Base-by-base conservation (phyloP, 768 basidiomycete species). In the Phylloporus scabripes region DNA sequence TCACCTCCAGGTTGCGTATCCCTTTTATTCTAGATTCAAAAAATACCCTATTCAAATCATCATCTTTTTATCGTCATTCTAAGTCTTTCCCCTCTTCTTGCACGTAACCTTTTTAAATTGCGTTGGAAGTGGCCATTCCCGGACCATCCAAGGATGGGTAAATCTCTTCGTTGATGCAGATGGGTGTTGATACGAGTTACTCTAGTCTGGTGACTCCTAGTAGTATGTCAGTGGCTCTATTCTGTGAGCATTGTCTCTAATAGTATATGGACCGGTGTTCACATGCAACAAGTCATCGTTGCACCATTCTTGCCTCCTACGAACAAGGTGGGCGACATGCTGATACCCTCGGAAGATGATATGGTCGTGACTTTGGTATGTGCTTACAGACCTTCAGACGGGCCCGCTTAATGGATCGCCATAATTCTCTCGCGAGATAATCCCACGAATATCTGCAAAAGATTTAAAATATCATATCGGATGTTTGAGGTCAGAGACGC, bases 21-120 rank as follows among this genome's bases (percentile, higher is more conserved):
- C 79, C 80, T 0, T 83, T 82, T 52, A 82, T 82, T 46, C 68
- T 83, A 4, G 79, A 82, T 47, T 82, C 11, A 73, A 79, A 50
- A 64, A 62, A 31, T 66, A 68, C 42, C 82, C 81, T 1, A 49
- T 36, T 24, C 80, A 81, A 49, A 78, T 82, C 28, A 74, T 83
- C 56, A 75, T 77, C 50, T 58, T 82, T 79, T 81, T 56, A 71
- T 82, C 41, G 70, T 81, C 31, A 29, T 75, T n/a, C 80, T 80
- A 52, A n/a, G 77, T 64, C 4, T 10, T 2, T 0, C 10, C 32
- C 45, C 36, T 3, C n/a, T n/a, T 3, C 5, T 7, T 31, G 31
- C 72, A 3, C 23, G 78, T 73, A 80, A 79, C 10, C 68, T 82
- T 1, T 80, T 82, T 59, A 82, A 74, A 70, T 60, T 82, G 33